These are phyloP conservation scores for Quercus agrifolia DNA, from an alignment of 306 rosid genomes.

Conservation along the genomic window DNA sequence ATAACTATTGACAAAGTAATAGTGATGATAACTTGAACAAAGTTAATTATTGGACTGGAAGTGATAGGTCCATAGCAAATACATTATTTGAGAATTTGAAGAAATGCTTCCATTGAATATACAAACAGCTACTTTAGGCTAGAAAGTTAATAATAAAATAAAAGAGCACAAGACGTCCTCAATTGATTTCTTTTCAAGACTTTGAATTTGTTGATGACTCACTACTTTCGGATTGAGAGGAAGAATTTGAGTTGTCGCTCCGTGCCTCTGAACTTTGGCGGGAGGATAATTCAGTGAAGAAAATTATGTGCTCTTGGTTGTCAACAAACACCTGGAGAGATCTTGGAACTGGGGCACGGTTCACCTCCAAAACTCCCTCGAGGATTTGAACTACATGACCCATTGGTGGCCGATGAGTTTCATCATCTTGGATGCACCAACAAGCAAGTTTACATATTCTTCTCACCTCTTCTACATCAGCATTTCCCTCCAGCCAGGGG, in stretches of 20 bases:
- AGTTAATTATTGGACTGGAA: not conserved
- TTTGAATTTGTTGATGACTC: constrained; percentile 21
- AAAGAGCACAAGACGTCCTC: not conserved
- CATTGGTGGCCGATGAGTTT: constrained; percentile 69
- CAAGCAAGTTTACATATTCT: constrained; percentile 61
- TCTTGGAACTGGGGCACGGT: constrained; percentile 63
- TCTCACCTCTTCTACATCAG: constrained; percentile 44
- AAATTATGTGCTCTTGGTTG: constrained; percentile 46
- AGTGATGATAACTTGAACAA: not conserved
- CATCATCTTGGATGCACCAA: constrained; percentile 89
- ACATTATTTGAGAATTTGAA: not conserved
- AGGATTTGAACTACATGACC: constrained; percentile 81
- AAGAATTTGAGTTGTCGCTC: constrained; percentile 32
- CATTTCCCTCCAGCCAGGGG: constrained; percentile 47
- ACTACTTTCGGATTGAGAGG: constrained; percentile 38
- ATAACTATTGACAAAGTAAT: not conserved
- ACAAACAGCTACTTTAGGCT: not conserved
- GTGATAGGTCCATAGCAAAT: not conserved
- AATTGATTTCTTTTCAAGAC: constrained; percentile 17
- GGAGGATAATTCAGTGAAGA: constrained; percentile 62
- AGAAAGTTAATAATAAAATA: not conserved
- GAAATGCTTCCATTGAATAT: not conserved
- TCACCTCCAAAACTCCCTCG: constrained; percentile 54
- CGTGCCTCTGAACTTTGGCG: constrained; percentile 39
- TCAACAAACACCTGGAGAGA: constrained; percentile 49